These are phyloP conservation scores for Aspergillus cavernicola DNA, from an alignment of 495 filamentous ascomycete species.

Conservation along the genomic window DNA sequence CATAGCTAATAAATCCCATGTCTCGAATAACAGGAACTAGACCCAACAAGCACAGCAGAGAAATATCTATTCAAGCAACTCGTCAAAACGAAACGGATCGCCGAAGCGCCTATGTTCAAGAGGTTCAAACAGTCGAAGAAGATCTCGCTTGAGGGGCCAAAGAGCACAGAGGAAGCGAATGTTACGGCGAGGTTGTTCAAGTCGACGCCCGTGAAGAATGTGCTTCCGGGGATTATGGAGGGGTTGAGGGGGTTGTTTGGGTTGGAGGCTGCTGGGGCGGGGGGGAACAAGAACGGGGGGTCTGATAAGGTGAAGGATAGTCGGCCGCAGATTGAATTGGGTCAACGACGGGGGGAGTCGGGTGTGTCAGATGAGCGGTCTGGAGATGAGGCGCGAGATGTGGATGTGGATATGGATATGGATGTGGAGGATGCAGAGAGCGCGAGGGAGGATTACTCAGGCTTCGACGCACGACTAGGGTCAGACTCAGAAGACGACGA, in stretches of 20 bases:
- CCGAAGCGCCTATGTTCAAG: conserved; percentile 46
- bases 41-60: conserved; percentile 61
- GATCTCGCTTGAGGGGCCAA: conserved; percentile 31
- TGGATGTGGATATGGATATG: conserved; percentile 25
- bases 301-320: conserved; percentile 10
- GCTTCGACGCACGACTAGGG: conserved; percentile 54
- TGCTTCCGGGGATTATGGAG: conserved; percentile 56
- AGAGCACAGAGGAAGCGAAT: conserved; percentile 59
- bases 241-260: conserved; percentile 60
- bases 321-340: conserved; percentile 5
- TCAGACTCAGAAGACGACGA: conserved; percentile 49
- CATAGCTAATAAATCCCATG: too few species aligned
- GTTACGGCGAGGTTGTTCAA: conserved; percentile 80
- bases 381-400: background rate
- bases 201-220: conserved; percentile 67
- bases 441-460: conserved; percentile 39
- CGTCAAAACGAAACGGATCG: conserved; percentile 67
- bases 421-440: conserved; percentile 38
- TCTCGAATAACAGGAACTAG: too few species aligned
- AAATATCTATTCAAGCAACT: conserved; percentile 72
- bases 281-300: conserved; percentile 24
- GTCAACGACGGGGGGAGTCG: background rate
- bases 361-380: conserved; percentile 6
- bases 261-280: conserved; percentile 36
- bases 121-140: conserved; percentile 34